phyloP scores from a whole-genome alignment of 164 flowering plant genomes.

The Cinnamomum micranthum region DNA sequence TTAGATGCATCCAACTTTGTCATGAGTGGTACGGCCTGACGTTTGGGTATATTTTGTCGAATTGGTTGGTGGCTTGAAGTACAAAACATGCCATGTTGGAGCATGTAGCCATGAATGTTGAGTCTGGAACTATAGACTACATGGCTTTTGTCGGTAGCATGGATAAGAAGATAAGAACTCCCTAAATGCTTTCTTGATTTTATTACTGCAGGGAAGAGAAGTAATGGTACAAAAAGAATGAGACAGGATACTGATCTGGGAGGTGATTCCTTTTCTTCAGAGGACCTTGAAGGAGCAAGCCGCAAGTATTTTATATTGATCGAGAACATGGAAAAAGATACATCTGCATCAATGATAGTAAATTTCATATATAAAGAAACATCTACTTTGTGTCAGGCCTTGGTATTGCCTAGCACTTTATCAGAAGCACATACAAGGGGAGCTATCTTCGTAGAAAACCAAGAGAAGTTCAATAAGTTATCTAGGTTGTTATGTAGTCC shows the following conservation, averaged over 20 bases:
- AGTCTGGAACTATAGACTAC: background rate
- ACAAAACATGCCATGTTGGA: background rate
- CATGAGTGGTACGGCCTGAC: background rate
- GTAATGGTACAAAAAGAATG: background rate
- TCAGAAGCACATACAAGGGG: constrained; percentile 35
- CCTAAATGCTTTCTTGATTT: background rate
- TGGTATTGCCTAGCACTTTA: constrained; percentile 34
- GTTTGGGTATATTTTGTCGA: background rate
- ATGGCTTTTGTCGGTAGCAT: background rate
- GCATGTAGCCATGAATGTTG: background rate
- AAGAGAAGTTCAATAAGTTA: constrained; percentile 31
- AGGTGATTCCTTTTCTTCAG: constrained; percentile 6
- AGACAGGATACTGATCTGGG: constrained; percentile 28
- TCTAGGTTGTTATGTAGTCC: constrained; percentile 32
- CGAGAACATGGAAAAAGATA: constrained; percentile 46
- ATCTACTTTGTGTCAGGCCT: constrained; percentile 25
- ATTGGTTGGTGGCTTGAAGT: background rate
- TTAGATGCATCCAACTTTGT: background rate
- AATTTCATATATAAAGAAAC: constrained; percentile 35
- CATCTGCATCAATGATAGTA: constrained; percentile 27
- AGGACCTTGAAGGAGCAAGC: constrained; percentile 1
- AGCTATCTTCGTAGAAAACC: constrained; percentile 25
- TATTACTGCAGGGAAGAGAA: constrained; percentile 14
- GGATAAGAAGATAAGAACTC: background rate
- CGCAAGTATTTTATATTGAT: constrained; percentile 23